A percentile compares a stretch with the other conserved stretches of the same genome.
Conservation (phyloP, 2,329 filamentous ascomycete genomes). For the Epichloe elymi region DNA sequence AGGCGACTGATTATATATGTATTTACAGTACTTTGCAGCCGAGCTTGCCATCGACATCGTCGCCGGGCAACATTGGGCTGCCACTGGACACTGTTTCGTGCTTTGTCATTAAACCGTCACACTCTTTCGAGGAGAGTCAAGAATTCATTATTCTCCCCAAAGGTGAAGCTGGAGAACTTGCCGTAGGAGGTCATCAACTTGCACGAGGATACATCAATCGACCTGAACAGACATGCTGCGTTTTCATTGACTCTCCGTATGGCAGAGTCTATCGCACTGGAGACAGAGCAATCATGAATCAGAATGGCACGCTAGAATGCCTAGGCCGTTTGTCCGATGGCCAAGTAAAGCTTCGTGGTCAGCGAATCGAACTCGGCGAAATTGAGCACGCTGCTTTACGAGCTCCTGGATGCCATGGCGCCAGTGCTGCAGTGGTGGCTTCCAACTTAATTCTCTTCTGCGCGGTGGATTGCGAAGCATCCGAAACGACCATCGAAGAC, state of each 20-base stretch:
- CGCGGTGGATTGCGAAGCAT: conserved; percentile 31
- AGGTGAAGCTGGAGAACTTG: conserved; percentile 66
- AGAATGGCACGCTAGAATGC: conserved; percentile 64
- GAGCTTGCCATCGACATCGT: conserved; percentile 40
- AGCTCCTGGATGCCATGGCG: conserved; percentile 47
- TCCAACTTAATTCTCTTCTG: conserved; percentile 66
- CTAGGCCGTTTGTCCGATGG: conserved; percentile 66
- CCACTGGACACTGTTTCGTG: conserved; percentile 73
- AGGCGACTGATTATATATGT: neutral
- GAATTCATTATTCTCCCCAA: conserved; percentile 42
- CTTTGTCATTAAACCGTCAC: conserved; percentile 47
- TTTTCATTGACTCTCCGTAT: conserved; percentile 56
- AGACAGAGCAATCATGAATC: conserved; percentile 60
- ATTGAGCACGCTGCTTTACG: conserved; percentile 57
- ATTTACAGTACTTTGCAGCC: conserved; percentile 52
- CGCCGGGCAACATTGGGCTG: conserved; percentile 58
- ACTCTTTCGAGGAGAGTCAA: conserved; percentile 8
- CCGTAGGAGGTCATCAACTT: conserved; percentile 67
- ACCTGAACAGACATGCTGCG: conserved; percentile 55
- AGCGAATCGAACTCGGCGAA: conserved; percentile 70
- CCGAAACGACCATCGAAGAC: conserved; percentile 32
- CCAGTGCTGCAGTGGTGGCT: conserved; percentile 52
- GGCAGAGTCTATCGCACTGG: conserved; percentile 73
- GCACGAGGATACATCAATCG: conserved; percentile 74
- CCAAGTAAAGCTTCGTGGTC: conserved; percentile 78